Evolutionary conservation across 2,329 filamentous ascomycete genomes (phyloP).

Genomic region (Penicillium hordei): DNA sequence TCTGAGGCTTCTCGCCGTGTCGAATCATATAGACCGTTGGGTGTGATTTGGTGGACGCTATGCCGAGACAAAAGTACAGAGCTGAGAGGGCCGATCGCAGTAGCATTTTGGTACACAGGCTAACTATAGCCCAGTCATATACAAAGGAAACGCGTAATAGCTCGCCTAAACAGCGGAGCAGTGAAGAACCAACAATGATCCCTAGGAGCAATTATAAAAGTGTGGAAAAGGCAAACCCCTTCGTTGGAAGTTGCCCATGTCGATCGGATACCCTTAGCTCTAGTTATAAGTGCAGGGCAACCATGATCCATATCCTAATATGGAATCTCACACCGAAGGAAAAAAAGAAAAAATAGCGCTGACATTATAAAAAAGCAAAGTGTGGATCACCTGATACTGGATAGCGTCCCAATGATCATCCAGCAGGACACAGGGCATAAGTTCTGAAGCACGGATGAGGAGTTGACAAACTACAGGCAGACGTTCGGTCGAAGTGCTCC

Average conservation of each 20-base stretch:
- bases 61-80: background rate
- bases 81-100: background rate
- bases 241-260: background rate
- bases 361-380: background rate
- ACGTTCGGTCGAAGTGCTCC: background rate
- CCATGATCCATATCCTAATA: background rate
- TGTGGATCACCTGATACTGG: slow-evolving; percentile 19
- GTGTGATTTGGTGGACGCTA: slow-evolving; percentile 6
- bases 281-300: background rate
- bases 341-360: background rate
- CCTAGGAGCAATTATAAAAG: too few relatives aligned
- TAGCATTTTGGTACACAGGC: slow-evolving; percentile 5
- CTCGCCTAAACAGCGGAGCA: background rate
- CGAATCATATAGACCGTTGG: slow-evolving; percentile 34
- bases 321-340: background rate
- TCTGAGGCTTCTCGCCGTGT: slow-evolving; percentile 31
- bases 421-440: background rate
- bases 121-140: background rate
- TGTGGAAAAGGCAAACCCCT: background rate
- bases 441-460: background rate
- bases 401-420: slow-evolving; percentile 8
- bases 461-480: slow-evolving; percentile 8
- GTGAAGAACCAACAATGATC: background rate
- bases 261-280: background rate
- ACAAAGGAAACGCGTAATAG: background rate